phyloP scores from a whole-genome alignment of 805 yeast genomes.

The Zygotorulaspora chibaensis region DNA sequence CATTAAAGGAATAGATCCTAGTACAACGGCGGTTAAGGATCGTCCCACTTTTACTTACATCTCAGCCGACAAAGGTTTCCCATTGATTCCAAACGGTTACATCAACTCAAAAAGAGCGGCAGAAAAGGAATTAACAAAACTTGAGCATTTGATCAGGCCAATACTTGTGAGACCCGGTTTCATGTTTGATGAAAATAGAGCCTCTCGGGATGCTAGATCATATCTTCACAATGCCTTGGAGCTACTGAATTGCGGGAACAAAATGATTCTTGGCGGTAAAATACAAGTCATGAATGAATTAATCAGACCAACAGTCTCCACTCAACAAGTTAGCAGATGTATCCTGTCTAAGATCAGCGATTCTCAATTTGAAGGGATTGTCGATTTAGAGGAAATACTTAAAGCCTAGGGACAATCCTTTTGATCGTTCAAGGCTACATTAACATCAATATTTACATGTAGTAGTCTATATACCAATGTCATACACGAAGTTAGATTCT shows the following conservation, averaged over 20 bases:
- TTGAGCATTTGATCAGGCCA: slow-evolving; percentile 48
- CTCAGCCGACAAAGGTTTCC: slow-evolving; percentile 73
- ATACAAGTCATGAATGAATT: slow-evolving; percentile 42
- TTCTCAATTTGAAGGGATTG: slow-evolving; percentile 50
- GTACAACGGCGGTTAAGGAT: slow-evolving; percentile 11
- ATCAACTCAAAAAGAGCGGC: slow-evolving; percentile 74
- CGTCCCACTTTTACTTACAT: slow-evolving; percentile 61
- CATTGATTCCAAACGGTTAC: slow-evolving; percentile 66
- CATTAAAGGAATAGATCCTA: slow-evolving; percentile 26
- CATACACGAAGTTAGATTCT: background rate
- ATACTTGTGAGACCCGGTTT: slow-evolving; percentile 77
- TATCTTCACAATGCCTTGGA: slow-evolving; percentile 42
- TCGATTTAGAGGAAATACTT: slow-evolving; percentile 46
- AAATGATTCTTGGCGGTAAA: slow-evolving; percentile 38
- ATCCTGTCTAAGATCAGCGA: slow-evolving; percentile 54
- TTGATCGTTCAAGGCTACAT: slow-evolving; percentile 1
- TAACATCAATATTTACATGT: slow-evolving; percentile 7
- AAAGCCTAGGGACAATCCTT: slow-evolving; percentile 1
- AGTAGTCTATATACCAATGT: background rate
- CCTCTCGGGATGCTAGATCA: slow-evolving; percentile 23
- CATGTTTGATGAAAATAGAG: slow-evolving; percentile 60
- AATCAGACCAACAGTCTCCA: slow-evolving; percentile 59
- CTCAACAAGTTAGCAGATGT: slow-evolving; percentile 62
- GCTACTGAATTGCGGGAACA: slow-evolving; percentile 43
- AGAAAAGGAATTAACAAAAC: slow-evolving; percentile 49